A percentile compares a stretch with the other conserved stretches of the same genome.
Conservation (phyloP, 1,284 basidiomycete species). For the Baeospora myosura region DNA sequence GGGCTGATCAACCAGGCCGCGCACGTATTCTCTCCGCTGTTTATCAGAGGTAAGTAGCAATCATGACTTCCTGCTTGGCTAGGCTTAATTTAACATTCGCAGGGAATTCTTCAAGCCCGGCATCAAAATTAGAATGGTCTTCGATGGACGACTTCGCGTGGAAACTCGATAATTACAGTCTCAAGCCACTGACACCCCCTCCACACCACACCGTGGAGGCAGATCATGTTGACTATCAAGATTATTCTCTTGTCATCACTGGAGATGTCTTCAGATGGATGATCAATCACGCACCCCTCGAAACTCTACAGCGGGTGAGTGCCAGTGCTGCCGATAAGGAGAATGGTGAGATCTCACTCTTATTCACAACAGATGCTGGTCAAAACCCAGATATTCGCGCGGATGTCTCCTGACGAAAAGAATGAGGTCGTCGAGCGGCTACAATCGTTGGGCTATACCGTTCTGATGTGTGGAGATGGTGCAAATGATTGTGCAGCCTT, state of each 20-base stretch:
- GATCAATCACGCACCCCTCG: conserved; percentile 90
- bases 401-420: conserved; percentile 99
- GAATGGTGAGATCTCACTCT: neutral
- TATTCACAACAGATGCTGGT: conserved; percentile 81
- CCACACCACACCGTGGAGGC: conserved; percentile 60
- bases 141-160: conserved; percentile 86
- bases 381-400: conserved; percentile 93
- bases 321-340: no score
- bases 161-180: conserved; percentile 83
- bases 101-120: conserved; percentile 57
- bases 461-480: conserved; percentile 98
- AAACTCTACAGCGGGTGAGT: conserved; percentile 85
- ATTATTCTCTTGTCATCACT: conserved; percentile 89
- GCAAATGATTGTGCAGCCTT: conserved; percentile 98
- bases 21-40: conserved; percentile 86
- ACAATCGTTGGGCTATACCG: conserved; percentile 90
- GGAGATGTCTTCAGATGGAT: conserved; percentile 99
- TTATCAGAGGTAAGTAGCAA: conserved; percentile 57
- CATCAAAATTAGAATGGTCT: conserved; percentile 81
- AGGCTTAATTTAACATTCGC: conserved; percentile 5
- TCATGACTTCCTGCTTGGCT: neutral
- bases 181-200: conserved; percentile 71
- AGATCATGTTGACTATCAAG: conserved; percentile 70
- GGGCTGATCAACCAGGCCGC: conserved; percentile 83
- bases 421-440: conserved; percentile 96